Conservation (phyloP, 371 early-diverging fungal species). For the Caulochytrium protostelioides region DNA sequence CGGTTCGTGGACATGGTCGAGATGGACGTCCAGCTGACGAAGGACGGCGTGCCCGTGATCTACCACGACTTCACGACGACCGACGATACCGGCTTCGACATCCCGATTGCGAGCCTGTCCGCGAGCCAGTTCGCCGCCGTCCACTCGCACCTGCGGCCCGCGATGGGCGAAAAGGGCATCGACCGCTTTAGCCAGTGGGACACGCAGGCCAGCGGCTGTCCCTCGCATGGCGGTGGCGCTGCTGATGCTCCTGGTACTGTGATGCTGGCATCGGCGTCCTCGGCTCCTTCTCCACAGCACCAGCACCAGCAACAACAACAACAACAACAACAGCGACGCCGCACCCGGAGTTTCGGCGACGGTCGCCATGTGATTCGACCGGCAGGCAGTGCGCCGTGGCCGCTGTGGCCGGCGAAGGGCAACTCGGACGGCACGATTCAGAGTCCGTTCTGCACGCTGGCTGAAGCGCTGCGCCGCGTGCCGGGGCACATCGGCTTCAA, state of each 20-base stretch:
- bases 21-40: conserved; percentile 78
- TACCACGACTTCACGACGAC: conserved; percentile 97
- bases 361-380: too few relatives aligned
- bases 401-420: conserved; percentile 11
- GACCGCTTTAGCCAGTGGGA: conserved; percentile 1
- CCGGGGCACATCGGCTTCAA: conserved; percentile 69
- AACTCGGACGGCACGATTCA: conserved; percentile 31
- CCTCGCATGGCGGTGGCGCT: too few relatives aligned
- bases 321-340: background rate
- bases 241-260: too few relatives aligned
- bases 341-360: background rate
- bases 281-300: too few relatives aligned
- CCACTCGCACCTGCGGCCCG: conserved; percentile 5
- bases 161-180: conserved; percentile 2
- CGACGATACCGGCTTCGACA: conserved; percentile 63
- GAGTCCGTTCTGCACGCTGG: conserved; percentile 59
- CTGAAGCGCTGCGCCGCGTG: conserved; percentile 45
- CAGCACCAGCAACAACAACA: background rate
- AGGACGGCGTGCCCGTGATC: conserved; percentile 70
- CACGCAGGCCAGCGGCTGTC: conserved; percentile 9
- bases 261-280: too few relatives aligned
- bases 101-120: conserved; percentile 50
- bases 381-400: too few relatives aligned
- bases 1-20: conserved; percentile 7
- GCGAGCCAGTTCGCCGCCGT: conserved; percentile 47